Evolutionary conservation across 768 basidiomycete genomes (phyloP).

Genomic region (Calocybe cyanea): DNA sequence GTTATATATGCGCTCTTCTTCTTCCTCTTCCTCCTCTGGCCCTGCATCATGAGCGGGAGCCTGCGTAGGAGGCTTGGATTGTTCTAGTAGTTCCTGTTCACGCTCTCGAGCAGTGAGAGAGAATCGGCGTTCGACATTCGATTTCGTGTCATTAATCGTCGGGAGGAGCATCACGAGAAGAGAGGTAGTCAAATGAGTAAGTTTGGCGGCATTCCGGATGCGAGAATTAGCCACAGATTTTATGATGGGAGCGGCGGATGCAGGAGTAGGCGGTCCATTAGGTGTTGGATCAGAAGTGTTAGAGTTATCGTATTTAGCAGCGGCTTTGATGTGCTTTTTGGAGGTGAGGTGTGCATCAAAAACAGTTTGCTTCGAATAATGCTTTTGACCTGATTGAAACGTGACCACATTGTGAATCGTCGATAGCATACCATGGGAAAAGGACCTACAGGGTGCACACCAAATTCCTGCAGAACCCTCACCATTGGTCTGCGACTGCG

Average conservation of each 20-base stretch:
- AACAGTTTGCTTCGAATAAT: conserved; percentile 95
- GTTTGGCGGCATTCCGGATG: conserved; percentile 60
- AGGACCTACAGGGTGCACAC: conserved; percentile 84
- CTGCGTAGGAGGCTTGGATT: conserved; percentile 48
- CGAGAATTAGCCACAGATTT: conserved; percentile 44
- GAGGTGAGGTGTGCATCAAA: conserved; percentile 95
- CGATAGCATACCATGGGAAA: not conserved
- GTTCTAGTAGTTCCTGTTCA: conserved; percentile 87
- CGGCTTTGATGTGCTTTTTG: conserved; percentile 93
- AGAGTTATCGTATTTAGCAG: conserved; percentile 62
- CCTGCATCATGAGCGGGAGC: conserved; percentile 44
- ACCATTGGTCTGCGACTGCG: conserved; percentile 43
- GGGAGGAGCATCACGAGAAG: conserved; percentile 63
- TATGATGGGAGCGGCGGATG: conserved; percentile 18
- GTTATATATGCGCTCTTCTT: conserved; percentile 90
- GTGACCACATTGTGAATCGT: conserved; percentile 1
- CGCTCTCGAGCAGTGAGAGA: conserved; percentile 97
- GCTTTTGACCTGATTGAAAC: conserved; percentile 71
- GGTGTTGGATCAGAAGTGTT: conserved; percentile 49
- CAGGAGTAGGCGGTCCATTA: conserved; percentile 44
- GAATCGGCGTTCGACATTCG: conserved; percentile 94
- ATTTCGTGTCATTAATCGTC: conserved; percentile 83
- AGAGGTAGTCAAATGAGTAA: conserved; percentile 65
- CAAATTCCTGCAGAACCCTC: conserved; percentile 64
- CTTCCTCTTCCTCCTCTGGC: conserved; percentile 85